Conservation (phyloP, 139 green algal species). For the Trebouxia sp. region DNA sequence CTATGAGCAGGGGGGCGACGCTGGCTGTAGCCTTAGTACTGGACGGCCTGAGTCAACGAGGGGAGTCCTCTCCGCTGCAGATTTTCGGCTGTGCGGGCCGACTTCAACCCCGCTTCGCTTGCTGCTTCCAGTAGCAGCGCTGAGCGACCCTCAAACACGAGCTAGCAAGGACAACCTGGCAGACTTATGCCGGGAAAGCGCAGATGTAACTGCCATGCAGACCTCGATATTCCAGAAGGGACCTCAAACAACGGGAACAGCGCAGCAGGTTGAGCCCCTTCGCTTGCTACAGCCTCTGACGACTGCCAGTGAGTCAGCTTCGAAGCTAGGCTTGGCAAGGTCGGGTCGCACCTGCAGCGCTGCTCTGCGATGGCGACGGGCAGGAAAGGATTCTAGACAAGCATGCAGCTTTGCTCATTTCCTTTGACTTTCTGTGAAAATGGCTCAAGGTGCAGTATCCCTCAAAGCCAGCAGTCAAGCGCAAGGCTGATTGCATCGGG, state of each 20-base stretch:
- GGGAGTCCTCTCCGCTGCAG: neutral
- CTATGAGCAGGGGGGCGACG: neutral
- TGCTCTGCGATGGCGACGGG: conserved; percentile 15
- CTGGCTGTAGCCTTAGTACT: neutral
- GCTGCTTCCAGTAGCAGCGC: too few relatives aligned
- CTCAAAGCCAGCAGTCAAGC: too few relatives aligned
- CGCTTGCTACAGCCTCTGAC: neutral
- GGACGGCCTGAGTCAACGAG: conserved; percentile 8
- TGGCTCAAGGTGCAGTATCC: too few relatives aligned
- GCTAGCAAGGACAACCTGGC: neutral
- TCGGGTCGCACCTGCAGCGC: too few relatives aligned
- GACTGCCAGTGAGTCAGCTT: neutral
- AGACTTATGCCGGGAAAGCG: neutral
- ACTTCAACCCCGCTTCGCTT: too few relatives aligned
- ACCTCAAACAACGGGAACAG: neutral
- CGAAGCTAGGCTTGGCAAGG: too few relatives aligned
- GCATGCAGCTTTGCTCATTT: neutral
- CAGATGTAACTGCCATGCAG: conserved; percentile 24
- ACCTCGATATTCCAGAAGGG: neutral
- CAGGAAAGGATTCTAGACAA: conserved; percentile 1
- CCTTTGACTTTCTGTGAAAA: conserved; percentile 25
- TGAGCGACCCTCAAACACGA: neutral
- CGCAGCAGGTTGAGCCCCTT: neutral
- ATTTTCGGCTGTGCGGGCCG: neutral
- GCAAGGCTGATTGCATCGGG: too few relatives aligned